A percentile compares a stretch with the other conserved stretches of the same genome.
These are phyloP conservation scores for Rhizoclosmatium globosum DNA, from an alignment of 192 early-diverging fungal species.

Conservation along the genomic window DNA sequence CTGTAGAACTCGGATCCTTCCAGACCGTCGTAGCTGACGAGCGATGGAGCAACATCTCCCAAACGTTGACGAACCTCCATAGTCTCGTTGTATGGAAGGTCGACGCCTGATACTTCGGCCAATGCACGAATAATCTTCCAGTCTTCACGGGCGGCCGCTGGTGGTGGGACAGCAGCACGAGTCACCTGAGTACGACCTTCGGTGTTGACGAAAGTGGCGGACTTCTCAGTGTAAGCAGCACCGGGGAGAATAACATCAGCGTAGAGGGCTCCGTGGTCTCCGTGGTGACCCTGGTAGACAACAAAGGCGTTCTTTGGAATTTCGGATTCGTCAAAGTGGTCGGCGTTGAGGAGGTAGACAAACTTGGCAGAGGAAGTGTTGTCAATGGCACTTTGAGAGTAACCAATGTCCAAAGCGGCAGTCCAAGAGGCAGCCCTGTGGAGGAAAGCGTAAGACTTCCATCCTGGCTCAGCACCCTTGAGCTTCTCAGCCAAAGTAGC, in stretches of 20 bases:
- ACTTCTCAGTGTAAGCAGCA: slow-evolving; percentile 96
- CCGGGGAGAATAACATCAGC: slow-evolving; percentile 97
- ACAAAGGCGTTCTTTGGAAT: slow-evolving; percentile 94
- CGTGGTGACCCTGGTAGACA: slow-evolving; percentile 99
- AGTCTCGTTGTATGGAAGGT: slow-evolving; percentile 92
- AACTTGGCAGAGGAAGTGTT: slow-evolving; percentile 67
- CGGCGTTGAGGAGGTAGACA: slow-evolving; percentile 93
- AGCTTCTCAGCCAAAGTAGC: slow-evolving; percentile 76
- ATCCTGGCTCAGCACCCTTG: slow-evolving; percentile 72
- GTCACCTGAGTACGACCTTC: slow-evolving; percentile 95
- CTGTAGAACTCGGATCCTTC: slow-evolving; percentile 60
- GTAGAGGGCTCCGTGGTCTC: slow-evolving; percentile 92
- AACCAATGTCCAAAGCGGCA: slow-evolving; percentile 93
- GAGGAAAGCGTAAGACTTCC: slow-evolving; percentile 93
- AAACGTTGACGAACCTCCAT: slow-evolving; percentile 84
- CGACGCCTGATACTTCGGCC: slow-evolving; percentile 85
- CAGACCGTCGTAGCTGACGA: slow-evolving; percentile 77
- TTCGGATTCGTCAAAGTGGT: slow-evolving; percentile 78
- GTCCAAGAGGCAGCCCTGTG: slow-evolving; percentile 89
- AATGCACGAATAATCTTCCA: slow-evolving; percentile 99
- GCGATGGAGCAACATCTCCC: slow-evolving; percentile 83
- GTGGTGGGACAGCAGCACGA: slow-evolving; percentile 89
- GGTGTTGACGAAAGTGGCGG: slow-evolving; percentile 95
- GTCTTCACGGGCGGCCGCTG: slow-evolving; percentile 93
- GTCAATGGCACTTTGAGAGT: slow-evolving; percentile 66